Base-by-base conservation (phyloP, 345 rosid genomes). In the Sisymbrium altissimum region DNA sequence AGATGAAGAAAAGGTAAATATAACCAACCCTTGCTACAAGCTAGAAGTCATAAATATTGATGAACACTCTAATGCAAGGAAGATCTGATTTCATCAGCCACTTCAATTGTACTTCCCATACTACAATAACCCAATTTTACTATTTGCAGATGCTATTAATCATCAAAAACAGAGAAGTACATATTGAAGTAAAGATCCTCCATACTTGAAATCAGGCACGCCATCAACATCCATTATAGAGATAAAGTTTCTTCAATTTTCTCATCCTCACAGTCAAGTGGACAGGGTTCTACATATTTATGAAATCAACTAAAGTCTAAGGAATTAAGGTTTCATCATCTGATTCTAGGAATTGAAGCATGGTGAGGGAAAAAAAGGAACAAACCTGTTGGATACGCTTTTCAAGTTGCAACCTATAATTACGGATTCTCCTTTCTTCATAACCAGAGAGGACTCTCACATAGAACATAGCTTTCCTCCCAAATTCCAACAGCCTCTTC, bases 371-470 rank as follows among this genome's bases (percentile, higher is more conserved):
- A 12, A 25, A 3, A 10, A 58, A 12, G 4, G 35, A 32, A 32
- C 8, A 33, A 40, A 95, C 96, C 97, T 88, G 84, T 41, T 66
- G 86, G 49, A 95, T 81, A 52, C 81, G 98, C 79, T 71, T 82
- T 81, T 95, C 92, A 19, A 95, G 88, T 79, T 85, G 85, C 83
- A 95, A 80, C 69, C 99, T 85, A 72, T 81, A 86, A 55, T 83
- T 82, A 25, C 96, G 87, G 61, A 92, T 90, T 80, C 86, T 80
- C 45, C 91, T 80, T 76, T 92, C 97, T 80, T 92, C 99, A 64
- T 92, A 95, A 5, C 99, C 98, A 33, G 98, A 95, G 67, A 95
- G 90, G 41, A 92, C 94, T 82, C 92, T 90, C 15, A 70, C 90
- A 65, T 90, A 95, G 78, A 95, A 92, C 77, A 88, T 32, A 11